Evolutionary conservation across 371 early-diverging fungal genomes (phyloP), one percentile per base, ranked within the genome.

Genomic region (Amoeboradix gromovi): DNA sequence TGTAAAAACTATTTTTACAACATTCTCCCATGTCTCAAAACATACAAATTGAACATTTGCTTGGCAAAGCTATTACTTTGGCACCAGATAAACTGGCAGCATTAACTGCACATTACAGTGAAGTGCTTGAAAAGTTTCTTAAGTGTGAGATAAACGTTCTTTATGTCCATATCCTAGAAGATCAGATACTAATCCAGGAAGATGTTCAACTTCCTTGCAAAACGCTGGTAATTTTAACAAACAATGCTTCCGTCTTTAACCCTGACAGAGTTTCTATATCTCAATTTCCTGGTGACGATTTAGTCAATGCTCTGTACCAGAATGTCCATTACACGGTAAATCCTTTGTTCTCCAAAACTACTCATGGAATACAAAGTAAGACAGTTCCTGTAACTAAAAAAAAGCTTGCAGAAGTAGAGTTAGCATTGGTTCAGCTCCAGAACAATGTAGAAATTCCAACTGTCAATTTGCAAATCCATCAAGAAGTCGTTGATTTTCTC

Each of bases 381-480:
- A 83, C 84, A 0, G 85, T 92, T 48, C 89, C 92, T 2, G 85
- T 86, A 83, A 89, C 95, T 66, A 94, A 91, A 76, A 93, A 93
- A 81, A 96, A 94, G 80, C 85, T 98, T 76, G 93, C 94, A 30
- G 98, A 98, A 75, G 80, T 98, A 29, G 95, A 94, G 72, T 84
- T 96, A 66, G 87, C 92, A 30, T 81, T 98, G 31, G 75, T 92
- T 67, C 89, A 94, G 72, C 75, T 96, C 66, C 95, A 96, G 76
- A 93, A 98, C 73, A 94, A 94, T 74, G 89, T 94, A 31, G 94
- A 92, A 67, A 96, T 98, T 66, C 98, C 98, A 1, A 93, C 93
- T 28, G 85, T 91, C 31, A 77, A 79, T 0, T 83, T 98, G 66
- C 83, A 77, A 71, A 88, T 91, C 72, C 89, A 93, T 74, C 89